phyloP scores from a whole-genome alignment of 1,284 basidiomycete genomes.

The Moesziomyces sp. region DNA sequence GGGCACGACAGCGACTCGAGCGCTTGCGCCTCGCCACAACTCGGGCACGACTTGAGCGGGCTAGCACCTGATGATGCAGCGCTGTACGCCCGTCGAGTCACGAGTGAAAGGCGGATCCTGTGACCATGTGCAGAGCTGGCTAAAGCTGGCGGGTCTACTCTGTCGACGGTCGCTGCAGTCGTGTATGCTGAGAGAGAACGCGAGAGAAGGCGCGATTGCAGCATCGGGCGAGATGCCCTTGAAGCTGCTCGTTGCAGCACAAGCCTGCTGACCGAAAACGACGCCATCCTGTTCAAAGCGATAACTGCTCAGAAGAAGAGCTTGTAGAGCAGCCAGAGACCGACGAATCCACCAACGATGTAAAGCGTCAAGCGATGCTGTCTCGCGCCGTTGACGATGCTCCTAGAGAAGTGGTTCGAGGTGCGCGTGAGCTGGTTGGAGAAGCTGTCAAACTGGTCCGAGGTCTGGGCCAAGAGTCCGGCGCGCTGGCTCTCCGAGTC shows the following conservation, averaged over 20 bases:
- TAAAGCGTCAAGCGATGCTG: slow-evolving; percentile 52
- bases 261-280: background rate
- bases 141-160: background rate
- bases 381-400: slow-evolving; percentile 44
- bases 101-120: background rate
- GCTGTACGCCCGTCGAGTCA: slow-evolving; percentile 3
- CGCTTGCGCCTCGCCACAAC: slow-evolving; percentile 35
- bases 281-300: background rate
- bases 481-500: slow-evolving; percentile 59
- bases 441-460: slow-evolving; percentile 53
- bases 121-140: too few relatives aligned
- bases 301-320: slow-evolving; percentile 27
- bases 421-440: slow-evolving; percentile 41
- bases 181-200: background rate
- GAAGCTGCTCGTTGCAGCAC: background rate
- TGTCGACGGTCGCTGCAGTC: background rate
- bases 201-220: background rate
- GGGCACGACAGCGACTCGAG: slow-evolving; percentile 48
- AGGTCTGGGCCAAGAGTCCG: slow-evolving; percentile 32
- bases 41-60: slow-evolving; percentile 40
- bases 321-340: slow-evolving; percentile 56
- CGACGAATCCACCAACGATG: slow-evolving; percentile 52
- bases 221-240: background rate
- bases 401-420: slow-evolving; percentile 46
- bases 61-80: slow-evolving; percentile 2